These are phyloP conservation scores for Chalciporus piperatus DNA, from an alignment of 768 basidiomycete genomes.

Conservation along the genomic window DNA sequence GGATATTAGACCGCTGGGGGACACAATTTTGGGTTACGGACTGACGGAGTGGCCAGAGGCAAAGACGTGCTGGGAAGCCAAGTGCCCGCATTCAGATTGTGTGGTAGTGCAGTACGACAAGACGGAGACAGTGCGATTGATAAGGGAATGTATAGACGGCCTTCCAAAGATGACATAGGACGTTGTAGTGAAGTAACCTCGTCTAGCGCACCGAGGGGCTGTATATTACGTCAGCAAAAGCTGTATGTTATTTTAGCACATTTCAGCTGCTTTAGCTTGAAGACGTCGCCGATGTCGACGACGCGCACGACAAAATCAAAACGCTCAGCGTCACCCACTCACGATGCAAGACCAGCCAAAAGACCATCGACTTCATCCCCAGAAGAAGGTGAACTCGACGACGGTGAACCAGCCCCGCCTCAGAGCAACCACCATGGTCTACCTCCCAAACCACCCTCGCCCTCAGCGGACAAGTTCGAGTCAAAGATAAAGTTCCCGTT, in stretches of 20 bases:
- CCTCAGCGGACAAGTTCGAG: slow-evolving; percentile 31
- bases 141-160: slow-evolving; percentile 51
- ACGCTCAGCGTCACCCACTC: slow-evolving; percentile 58
- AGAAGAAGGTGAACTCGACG: slow-evolving; percentile 83
- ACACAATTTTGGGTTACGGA: slow-evolving; percentile 50
- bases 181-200: no score
- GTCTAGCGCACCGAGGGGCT: no score
- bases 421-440: slow-evolving; percentile 7
- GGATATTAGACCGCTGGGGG: slow-evolving; percentile 56
- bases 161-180: slow-evolving; percentile 39
- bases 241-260: not conserved
- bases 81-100: slow-evolving; percentile 46
- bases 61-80: slow-evolving; percentile 58
- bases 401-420: slow-evolving; percentile 32
- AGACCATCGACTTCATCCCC: slow-evolving; percentile 59
- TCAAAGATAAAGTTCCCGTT: slow-evolving; percentile 72
- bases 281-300: slow-evolving; percentile 2
- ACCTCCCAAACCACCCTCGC: slow-evolving; percentile 33
- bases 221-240: not conserved
- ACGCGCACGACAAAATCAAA: slow-evolving; percentile 34
- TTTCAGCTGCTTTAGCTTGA: not conserved
- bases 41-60: slow-evolving; percentile 56
- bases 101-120: slow-evolving; percentile 54
- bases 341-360: slow-evolving; percentile 50
- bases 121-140: slow-evolving; percentile 49